A percentile compares a stretch with the other conserved stretches of the same genome.
These are phyloP conservation scores for Gillenia trifoliata DNA, from an alignment of 306 rosid genomes.

Conservation along the genomic window DNA sequence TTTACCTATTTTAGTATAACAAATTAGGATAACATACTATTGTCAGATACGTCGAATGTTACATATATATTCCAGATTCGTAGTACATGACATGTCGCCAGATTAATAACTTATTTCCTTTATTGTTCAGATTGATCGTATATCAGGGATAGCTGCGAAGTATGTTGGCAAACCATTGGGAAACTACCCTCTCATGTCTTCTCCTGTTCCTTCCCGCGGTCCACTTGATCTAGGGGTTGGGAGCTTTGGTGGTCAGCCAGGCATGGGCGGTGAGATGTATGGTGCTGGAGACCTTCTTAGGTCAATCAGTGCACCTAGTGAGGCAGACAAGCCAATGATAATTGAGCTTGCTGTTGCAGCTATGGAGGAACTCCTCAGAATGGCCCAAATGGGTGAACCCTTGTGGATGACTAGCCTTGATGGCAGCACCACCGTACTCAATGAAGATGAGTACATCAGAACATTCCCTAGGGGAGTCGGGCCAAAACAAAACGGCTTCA, in stretches of 20 bases:
- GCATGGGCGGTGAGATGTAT: constrained; percentile 56
- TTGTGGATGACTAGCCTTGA: constrained; percentile 80
- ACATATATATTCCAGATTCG: not conserved
- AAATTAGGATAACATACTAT: not conserved
- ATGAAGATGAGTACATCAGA: constrained; percentile 76
- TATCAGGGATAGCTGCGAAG: constrained; percentile 90
- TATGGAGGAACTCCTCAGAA: constrained; percentile 78
- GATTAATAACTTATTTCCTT: not conserved
- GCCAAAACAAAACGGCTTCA: constrained; percentile 65
- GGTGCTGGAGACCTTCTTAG: constrained; percentile 68
- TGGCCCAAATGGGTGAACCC: constrained; percentile 93
- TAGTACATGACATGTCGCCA: not conserved
- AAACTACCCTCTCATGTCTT: constrained; percentile 65
- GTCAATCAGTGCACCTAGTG: constrained; percentile 60
- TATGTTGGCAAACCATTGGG: constrained; percentile 88
- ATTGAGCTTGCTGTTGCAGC: constrained; percentile 95
- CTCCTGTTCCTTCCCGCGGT: constrained; percentile 59
- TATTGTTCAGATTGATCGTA: constrained; percentile 65
- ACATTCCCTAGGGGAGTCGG: constrained; percentile 74
- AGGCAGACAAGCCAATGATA: constrained; percentile 81
- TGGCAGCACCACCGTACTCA: constrained; percentile 44
- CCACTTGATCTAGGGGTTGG: constrained; percentile 63
- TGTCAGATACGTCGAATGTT: not conserved
- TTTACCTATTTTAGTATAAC: not conserved
- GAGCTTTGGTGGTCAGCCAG: constrained; percentile 53